Evolutionary conservation across 73 alveolate genomes (phyloP), one percentile per base, ranked within the genome.

Genomic region (Tetrahymena malaccensis): DNA sequence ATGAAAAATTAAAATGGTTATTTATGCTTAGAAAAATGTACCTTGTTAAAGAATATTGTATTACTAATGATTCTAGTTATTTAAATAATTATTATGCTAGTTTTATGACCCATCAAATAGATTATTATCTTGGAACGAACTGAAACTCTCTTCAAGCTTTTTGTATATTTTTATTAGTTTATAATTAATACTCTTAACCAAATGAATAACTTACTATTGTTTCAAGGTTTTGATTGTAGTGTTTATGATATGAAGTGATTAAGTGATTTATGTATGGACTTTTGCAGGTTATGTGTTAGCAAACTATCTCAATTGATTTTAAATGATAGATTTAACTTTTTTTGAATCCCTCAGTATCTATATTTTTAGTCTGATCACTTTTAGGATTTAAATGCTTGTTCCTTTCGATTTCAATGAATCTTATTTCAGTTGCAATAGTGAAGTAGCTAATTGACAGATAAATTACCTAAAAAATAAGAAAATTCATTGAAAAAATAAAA

Each of bases 391-490:
- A 8, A 25, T 43, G 17, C 70, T 95, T 95, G 89, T 94, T 94
- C n/a, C 94, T 95, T 55, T 95, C 97, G 16, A 95, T 43, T 34
- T 95, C 97, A 34, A 95, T 43, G 35, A 95, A 95, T 56, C 97
- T 95, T 43, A 95, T 55, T 95, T 95, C 97, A 4, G 97, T 95
- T 22, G 97, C 97, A 13, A 95, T 95, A 4, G 97, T 95, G 50
- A 95, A 95, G 34, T 95, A 95, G 16, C 95, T 85, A 19, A 95
- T 95, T 34, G 97, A 95, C 3, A 95, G 34, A 95, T 95, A 95
- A 38, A 95, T 95, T 3, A 95, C 93, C 89, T 70, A 70, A 25
- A 70, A 31, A 70, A 4, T 22, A 27, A 70, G 5, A 57, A 57
- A 9, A 27, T 19, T 3, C 5, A 25, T 0, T 3, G 6, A 19